These are phyloP conservation scores for Spatholobus suberectus DNA, from an alignment of 306 rosid species.

Conservation along the genomic window DNA sequence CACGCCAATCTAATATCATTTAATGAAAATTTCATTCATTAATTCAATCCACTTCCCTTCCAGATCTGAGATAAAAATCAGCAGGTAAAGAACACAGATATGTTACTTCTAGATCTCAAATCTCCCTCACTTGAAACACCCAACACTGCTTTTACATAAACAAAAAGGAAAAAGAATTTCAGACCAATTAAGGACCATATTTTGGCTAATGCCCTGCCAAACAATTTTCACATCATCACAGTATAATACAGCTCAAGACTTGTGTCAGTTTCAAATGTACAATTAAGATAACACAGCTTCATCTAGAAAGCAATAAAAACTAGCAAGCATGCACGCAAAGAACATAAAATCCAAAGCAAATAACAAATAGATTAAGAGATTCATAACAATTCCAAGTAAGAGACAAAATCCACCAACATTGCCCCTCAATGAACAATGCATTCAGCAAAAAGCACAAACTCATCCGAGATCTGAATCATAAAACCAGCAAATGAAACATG, in stretches of 20 bases:
- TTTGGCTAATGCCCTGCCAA: constrained; percentile 18
- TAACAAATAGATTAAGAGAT: background rate
- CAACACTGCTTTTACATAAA: constrained; percentile 23
- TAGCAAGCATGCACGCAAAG: constrained; percentile 16
- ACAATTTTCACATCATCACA: background rate
- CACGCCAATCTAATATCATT: background rate
- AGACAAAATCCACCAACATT: constrained; percentile 15
- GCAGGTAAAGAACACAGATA: constrained; percentile 19
- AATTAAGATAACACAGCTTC: constrained; percentile 28
- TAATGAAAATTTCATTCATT: background rate
- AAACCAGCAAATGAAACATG: constrained; percentile 20
- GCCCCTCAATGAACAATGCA: constrained; percentile 30
- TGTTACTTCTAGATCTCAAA: constrained; percentile 4
- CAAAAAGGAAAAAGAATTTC: background rate
- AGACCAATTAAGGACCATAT: constrained; percentile 19
- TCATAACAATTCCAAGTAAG: background rate
- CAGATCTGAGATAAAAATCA: constrained; percentile 42
- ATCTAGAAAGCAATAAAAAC: constrained; percentile 23
- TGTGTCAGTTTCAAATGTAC: constrained; percentile 36
- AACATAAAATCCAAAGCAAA: constrained; percentile 13
- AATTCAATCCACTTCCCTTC: constrained; percentile 28
- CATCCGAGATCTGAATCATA: constrained; percentile 36
- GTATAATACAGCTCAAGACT: constrained; percentile 1
- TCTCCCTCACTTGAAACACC: constrained; percentile 17
- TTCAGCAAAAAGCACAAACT: constrained; percentile 34